Evolutionary conservation across 2,329 filamentous ascomycete species (phyloP), one percentile per base, ranked within the genome.

Genomic region (Claviceps capensis): DNA sequence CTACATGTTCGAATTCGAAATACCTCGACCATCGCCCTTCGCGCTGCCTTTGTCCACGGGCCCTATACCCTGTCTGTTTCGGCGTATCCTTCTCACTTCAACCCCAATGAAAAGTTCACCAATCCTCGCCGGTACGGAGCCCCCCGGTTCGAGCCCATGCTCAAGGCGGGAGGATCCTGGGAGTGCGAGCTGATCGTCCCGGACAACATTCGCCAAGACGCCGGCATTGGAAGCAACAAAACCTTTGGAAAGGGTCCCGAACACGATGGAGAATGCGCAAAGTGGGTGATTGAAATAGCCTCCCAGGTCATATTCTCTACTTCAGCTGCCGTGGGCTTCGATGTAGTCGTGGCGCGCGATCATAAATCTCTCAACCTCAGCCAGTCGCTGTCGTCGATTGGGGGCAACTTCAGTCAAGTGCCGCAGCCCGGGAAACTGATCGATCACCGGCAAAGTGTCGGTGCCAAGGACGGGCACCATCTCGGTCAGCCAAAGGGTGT

Each of bases 281-380:
- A 82, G 22, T 98, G 93, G 93, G 75, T 96, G 51, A 80, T 98
- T 46, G 93, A 98, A 69, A 80, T 98, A 45, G 74, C 88, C 40
- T 95, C 88, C 16, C 93, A 98, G 68, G 86, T 97, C 56, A 81
- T 98, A 47, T 98, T 98, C 66, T 97, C 93, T 2, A 82, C 79
- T 30, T 89, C 86, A 36, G 93, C 90, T 1, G 83, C 84, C 13
- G 91, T 97, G 3, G 82, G 85, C 58, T 98, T 88, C 65, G 93
- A 98, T 65, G 67, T 98, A 23, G 69, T 95, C 38, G 75, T 98
- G 36, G 88, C 87, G 30, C 79, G 91, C 51, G 91, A 98, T 64
- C 81, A 88, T 63, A 86, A 88, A 63, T 93, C 88, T 43, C 67
- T 95, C 46, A 84, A 81, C 53, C 68, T 90, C 19, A 84, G 70